Percentiles rank a stretch among this genome's conserved stretches.
Conservation (phyloP, 129 eudicot species). For the Oenanthe sinensis region DNA sequence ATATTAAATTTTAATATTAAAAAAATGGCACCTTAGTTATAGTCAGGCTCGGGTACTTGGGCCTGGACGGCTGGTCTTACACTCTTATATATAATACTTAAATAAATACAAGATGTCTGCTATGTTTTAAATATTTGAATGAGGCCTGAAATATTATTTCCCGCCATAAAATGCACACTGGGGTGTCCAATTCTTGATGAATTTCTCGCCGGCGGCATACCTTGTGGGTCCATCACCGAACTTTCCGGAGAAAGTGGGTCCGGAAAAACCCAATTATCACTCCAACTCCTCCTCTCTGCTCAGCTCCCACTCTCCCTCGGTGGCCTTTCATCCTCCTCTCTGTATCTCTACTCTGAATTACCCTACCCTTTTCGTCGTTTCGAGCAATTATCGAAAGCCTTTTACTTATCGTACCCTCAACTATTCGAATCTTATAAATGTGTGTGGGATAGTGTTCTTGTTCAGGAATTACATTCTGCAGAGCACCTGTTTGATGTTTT, state of each 20-base stretch:
- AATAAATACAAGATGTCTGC: too few relatives aligned
- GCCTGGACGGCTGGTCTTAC: not conserved
- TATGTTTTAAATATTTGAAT: not conserved
- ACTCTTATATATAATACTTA: not conserved
- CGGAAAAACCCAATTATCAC: slow-evolving; percentile 87
- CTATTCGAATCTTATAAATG: slow-evolving; percentile 20
- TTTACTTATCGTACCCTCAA: slow-evolving; percentile 23
- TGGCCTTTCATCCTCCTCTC: slow-evolving; percentile 61
- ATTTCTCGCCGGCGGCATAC: slow-evolving; percentile 79
- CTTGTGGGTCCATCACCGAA: slow-evolving; percentile 64
- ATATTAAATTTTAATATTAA: too few relatives aligned
- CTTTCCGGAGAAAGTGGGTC: slow-evolving; percentile 77
- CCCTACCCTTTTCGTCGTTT: slow-evolving; percentile 85
- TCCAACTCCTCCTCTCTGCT: slow-evolving; percentile 81
- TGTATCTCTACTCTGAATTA: slow-evolving; percentile 70
- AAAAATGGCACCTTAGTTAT: too few relatives aligned
- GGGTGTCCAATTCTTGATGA: slow-evolving; percentile 66
- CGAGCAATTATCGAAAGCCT: slow-evolving; percentile 42
- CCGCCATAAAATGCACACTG: slow-evolving; percentile 32
- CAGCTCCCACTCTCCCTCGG: slow-evolving; percentile 61
- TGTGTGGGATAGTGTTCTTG: slow-evolving; percentile 35
- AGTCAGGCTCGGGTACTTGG: not conserved
- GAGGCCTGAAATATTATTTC: slow-evolving; percentile 28
- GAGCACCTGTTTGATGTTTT: slow-evolving; percentile 72
- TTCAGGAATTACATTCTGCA: slow-evolving; percentile 43